These are phyloP conservation scores for Ophiostoma perfectum DNA, from an alignment of 2,329 filamentous ascomycete species.

Conservation along the genomic window DNA sequence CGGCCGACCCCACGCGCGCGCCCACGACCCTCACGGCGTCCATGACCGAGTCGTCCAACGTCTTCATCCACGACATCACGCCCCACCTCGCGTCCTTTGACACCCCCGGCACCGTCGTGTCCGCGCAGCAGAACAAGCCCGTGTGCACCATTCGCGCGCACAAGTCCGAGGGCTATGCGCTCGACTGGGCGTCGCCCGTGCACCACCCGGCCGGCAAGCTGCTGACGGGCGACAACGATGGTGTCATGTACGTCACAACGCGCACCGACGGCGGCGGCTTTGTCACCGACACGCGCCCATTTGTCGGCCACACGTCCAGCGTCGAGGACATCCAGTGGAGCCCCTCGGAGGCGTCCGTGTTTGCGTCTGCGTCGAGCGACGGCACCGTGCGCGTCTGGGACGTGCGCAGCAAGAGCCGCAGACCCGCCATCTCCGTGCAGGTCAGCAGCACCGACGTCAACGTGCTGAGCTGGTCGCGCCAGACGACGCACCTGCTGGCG, in stretches of 20 bases:
- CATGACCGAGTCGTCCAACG: slow-evolving; percentile 84
- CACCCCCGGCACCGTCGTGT: slow-evolving; percentile 73
- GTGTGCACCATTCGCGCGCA: slow-evolving; percentile 83
- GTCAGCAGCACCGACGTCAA: slow-evolving; percentile 86
- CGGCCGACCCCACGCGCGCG: slow-evolving; percentile 61
- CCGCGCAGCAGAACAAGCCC: slow-evolving; percentile 80
- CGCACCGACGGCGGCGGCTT: slow-evolving; percentile 83
- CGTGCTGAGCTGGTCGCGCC: slow-evolving; percentile 89
- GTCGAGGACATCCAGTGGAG: slow-evolving; percentile 98
- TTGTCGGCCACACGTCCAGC: slow-evolving; percentile 75
- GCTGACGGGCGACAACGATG: slow-evolving; percentile 84
- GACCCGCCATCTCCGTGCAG: slow-evolving; percentile 79
- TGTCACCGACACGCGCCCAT: slow-evolving; percentile 77
- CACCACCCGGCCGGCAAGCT: slow-evolving; percentile 75
- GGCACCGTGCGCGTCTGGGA: slow-evolving; percentile 97
- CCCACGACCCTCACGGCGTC: slow-evolving; percentile 79
- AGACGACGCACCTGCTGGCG: slow-evolving; percentile 83
- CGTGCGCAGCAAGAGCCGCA: slow-evolving; percentile 80
- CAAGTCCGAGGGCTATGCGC: slow-evolving; percentile 86
- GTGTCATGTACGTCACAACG: slow-evolving; percentile 82
- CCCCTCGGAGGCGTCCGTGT: slow-evolving; percentile 85
- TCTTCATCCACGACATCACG: slow-evolving; percentile 91
- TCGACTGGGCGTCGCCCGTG: slow-evolving; percentile 91
- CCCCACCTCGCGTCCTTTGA: slow-evolving; percentile 87
- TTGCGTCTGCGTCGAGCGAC: slow-evolving; percentile 88